A percentile compares a stretch with the other conserved stretches of the same genome.
Conservation (phyloP, 495 filamentous ascomycete genomes). For the Xylaria castorea region DNA sequence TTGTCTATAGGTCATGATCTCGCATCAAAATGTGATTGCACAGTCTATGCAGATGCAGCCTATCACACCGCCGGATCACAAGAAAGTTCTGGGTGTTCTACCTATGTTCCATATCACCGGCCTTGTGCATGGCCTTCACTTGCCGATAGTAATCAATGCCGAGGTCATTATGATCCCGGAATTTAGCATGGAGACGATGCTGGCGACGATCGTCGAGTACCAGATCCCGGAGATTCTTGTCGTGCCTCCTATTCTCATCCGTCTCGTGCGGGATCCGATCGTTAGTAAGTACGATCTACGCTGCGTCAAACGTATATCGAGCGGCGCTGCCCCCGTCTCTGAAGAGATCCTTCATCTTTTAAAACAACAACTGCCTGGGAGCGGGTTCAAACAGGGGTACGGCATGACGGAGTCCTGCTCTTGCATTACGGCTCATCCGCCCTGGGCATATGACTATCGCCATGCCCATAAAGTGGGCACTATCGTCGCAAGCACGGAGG, state of each 20-base stretch:
- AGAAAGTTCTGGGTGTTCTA: constrained; percentile 59
- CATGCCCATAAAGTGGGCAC: constrained; percentile 65
- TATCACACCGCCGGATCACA: constrained; percentile 54
- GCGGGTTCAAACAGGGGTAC: constrained; percentile 72
- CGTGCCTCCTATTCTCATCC: constrained; percentile 74
- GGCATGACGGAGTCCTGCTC: constrained; percentile 73
- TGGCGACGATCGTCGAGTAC: constrained; percentile 58
- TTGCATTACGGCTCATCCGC: constrained; percentile 66
- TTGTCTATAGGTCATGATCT: constrained; percentile 59
- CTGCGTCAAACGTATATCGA: constrained; percentile 58
- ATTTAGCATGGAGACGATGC: constrained; percentile 65
- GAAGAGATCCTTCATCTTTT: constrained; percentile 67
- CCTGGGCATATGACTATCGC: constrained; percentile 59
- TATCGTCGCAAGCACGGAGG: constrained; percentile 62
- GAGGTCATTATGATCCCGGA: constrained; percentile 55
- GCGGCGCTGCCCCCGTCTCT: constrained; percentile 69
- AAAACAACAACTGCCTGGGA: constrained; percentile 63
- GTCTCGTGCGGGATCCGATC: constrained; percentile 67
- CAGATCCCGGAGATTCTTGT: constrained; percentile 66
- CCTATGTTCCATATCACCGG: constrained; percentile 58
- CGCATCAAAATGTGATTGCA: constrained; percentile 68
- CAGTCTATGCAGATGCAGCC: constrained; percentile 64
- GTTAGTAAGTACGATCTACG: constrained; percentile 67
- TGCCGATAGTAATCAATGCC: constrained; percentile 33
- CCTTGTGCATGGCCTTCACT: constrained; percentile 23